phyloP scores from a whole-genome alignment of 345 rosid species.

The Erysimum cheiranthoides region DNA sequence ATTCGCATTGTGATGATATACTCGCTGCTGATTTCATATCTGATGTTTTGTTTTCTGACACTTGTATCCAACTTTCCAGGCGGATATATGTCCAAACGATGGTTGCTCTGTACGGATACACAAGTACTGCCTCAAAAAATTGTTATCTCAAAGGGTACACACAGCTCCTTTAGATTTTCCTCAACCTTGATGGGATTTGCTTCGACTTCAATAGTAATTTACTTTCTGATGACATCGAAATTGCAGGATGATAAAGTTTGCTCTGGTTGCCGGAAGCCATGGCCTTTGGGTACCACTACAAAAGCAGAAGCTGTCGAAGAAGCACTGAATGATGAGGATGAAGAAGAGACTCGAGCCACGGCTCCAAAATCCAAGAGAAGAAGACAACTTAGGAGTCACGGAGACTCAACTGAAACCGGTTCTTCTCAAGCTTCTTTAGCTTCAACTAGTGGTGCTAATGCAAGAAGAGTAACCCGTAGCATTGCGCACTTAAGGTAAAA shows the following conservation, averaged over 20 bases:
- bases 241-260: slow-evolving; percentile 65
- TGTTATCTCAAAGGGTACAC: slow-evolving; percentile 59
- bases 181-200: neutral
- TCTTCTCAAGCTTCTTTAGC: slow-evolving; percentile 55
- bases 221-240: neutral
- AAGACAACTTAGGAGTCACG: slow-evolving; percentile 46
- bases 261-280: slow-evolving; percentile 65
- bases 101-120: slow-evolving; percentile 73
- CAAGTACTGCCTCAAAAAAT: slow-evolving; percentile 74
- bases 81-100: slow-evolving; percentile 68
- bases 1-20: neutral
- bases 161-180: slow-evolving; percentile 6
- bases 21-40: slow-evolving; percentile 10
- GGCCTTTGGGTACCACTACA: slow-evolving; percentile 53
- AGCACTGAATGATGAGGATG: slow-evolving; percentile 54
- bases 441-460: slow-evolving; percentile 39
- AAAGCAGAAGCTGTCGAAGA: slow-evolving; percentile 58
- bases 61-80: slow-evolving; percentile 53
- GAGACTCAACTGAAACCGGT: slow-evolving; percentile 30
- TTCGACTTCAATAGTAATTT: neutral
- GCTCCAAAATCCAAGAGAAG: slow-evolving; percentile 51
- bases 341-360: slow-evolving; percentile 40
- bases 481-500: slow-evolving; percentile 47
- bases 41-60: slow-evolving; percentile 20
- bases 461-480: slow-evolving; percentile 65